phyloP scores from a whole-genome alignment of 2,329 filamentous ascomycete species.

The Teratosphaeriaceae sp. region DNA sequence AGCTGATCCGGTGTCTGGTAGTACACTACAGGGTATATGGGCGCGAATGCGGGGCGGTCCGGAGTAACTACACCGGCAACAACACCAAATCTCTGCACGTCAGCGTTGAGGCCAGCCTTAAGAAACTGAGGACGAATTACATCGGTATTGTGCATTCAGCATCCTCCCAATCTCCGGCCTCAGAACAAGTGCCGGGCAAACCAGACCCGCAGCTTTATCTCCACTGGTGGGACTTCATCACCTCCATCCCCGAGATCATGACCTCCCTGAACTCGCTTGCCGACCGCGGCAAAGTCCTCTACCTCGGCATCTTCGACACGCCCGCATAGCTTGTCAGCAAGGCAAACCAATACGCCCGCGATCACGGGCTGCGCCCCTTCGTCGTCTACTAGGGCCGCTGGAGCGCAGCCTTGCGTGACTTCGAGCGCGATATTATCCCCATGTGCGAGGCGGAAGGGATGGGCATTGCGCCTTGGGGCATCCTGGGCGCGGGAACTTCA shows the following conservation, averaged over 20 bases:
- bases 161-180: too few relatives aligned
- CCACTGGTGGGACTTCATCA: constrained; percentile 58
- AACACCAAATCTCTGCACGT: constrained; percentile 54
- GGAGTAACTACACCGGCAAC: constrained; percentile 52
- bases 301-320: constrained; percentile 61
- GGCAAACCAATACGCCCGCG: constrained; percentile 61
- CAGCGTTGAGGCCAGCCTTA: constrained; percentile 32
- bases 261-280: constrained; percentile 59
- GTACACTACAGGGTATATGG: background rate
- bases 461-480: constrained; percentile 50
- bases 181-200: too few relatives aligned
- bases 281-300: constrained; percentile 55
- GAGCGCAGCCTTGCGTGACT: constrained; percentile 54
- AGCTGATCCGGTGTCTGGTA: background rate
- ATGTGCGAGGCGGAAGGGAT: constrained; percentile 59
- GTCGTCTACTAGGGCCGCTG: constrained; percentile 62
- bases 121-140: constrained; percentile 59
- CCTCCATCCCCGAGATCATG: constrained; percentile 61
- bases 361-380: constrained; percentile 64
- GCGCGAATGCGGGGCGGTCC: constrained; percentile 6
- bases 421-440: constrained; percentile 48
- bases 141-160: constrained; percentile 49
- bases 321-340: constrained; percentile 54
- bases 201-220: too few relatives aligned
- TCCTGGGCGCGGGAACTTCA: constrained; percentile 44